Base-by-base conservation (phyloP, 257 asterid genomes). In the Solanum chmielewskii region DNA sequence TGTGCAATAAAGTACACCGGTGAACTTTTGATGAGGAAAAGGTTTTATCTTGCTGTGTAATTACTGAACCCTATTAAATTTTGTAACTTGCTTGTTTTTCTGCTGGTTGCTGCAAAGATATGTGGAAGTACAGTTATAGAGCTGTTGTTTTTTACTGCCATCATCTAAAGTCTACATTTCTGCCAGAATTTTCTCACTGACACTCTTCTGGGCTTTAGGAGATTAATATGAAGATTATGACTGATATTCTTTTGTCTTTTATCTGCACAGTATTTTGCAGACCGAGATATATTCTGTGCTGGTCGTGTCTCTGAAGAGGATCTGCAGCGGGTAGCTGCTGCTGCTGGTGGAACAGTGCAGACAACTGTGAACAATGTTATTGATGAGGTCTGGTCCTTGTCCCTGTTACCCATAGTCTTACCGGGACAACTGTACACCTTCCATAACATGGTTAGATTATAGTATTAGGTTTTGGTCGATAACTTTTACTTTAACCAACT, bases 291-390 rank as follows among this genome's bases (percentile, higher is more conserved):
- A 71, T 96, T 96, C 88, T 96, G 98, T 90, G 99, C 98, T 85
- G 99, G 99, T 86, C 99, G 98, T 89, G 99, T 96, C 31, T 87
- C 96, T 88, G 98, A 96, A 89, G 98, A 95, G 90, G 99, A 96
- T 91, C 87, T 96, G 89, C 91, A 92, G 70, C 91, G 99, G 86
- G 98, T 96, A 89, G 99, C 98, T 2, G 98, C 98, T 62, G 98
- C 99, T 74, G 89, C 95, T 77, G 98, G 98, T 89, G 99, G 98
- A 88, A 91, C 98, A 70, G 92, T 95, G 71, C 99, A 96, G 93
- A 96, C 99, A 87, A 94, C 98, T 77, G 99, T 96, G 88, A 95
- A 96, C 89, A 96, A 96, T 87, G 37, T 96, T 77, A 93, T 96
- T 91, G 97, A 94, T 59, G 99, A 96, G 97, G 99, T 96, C 62